Evolutionary conservation across 2,329 filamentous ascomycete species (phyloP).

Genomic region (Diaporthe velutina): DNA sequence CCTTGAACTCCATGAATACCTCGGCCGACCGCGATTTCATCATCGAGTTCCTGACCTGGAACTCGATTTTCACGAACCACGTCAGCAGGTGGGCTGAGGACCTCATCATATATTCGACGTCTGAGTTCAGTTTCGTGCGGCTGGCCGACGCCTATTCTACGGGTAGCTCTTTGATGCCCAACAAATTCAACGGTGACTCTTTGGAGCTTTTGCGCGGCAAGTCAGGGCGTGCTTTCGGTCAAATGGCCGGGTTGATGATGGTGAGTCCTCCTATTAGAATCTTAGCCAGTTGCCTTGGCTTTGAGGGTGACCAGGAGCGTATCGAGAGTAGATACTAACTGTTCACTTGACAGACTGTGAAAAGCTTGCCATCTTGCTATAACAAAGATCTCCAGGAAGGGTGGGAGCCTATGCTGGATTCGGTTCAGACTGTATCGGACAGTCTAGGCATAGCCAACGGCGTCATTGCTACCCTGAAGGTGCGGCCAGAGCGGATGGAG

Average conservation of each 20-base stretch:
- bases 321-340: constrained; percentile 1
- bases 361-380: constrained; percentile 82
- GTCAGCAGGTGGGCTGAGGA: constrained; percentile 87
- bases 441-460: constrained; percentile 81
- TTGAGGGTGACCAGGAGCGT: neutral
- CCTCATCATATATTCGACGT: constrained; percentile 83
- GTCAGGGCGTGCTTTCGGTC: constrained; percentile 53
- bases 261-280: constrained; percentile 1
- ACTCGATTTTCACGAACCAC: constrained; percentile 81
- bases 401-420: constrained; percentile 81
- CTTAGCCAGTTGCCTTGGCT: neutral
- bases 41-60: constrained; percentile 85
- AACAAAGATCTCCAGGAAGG: constrained; percentile 77
- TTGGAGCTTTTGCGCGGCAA: constrained; percentile 77
- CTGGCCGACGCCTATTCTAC: constrained; percentile 85
- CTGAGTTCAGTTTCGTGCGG: constrained; percentile 81
- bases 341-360: constrained; percentile 69
- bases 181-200: constrained; percentile 86
- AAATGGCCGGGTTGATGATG: constrained; percentile 69
- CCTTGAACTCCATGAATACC: constrained; percentile 82
- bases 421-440: constrained; percentile 79
- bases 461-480: constrained; percentile 75
- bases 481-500: constrained; percentile 79
- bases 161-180: constrained; percentile 81
- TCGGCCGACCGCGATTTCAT: constrained; percentile 86